Conservation (phyloP, 2,329 filamentous ascomycete genomes). For the Colletotrichum truncatum region DNA sequence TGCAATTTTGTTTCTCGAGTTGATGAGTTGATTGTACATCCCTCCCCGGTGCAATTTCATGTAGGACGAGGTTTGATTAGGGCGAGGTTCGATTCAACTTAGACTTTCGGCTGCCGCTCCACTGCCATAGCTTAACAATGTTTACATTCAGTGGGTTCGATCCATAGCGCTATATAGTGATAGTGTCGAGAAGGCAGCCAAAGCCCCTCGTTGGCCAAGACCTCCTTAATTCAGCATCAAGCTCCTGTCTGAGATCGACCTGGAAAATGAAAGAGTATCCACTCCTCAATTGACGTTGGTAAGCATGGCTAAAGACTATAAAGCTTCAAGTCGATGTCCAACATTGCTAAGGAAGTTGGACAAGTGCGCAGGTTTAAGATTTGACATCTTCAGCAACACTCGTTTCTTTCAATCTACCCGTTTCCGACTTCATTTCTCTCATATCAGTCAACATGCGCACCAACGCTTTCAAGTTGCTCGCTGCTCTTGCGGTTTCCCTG, state of each 20-base stretch:
- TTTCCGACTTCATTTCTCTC: neutral
- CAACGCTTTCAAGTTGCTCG: slow-evolving; percentile 16
- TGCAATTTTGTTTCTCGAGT: neutral
- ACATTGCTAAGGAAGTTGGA: too few relatives aligned
- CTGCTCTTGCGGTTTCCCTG: slow-evolving; percentile 26
- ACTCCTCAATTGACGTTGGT: neutral
- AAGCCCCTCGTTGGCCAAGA: slow-evolving; percentile 8
- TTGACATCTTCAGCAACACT: neutral
- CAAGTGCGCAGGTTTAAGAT: neutral
- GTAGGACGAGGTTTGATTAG: neutral
- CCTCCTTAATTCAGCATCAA: slow-evolving; percentile 18
- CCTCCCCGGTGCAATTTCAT: too few relatives aligned
- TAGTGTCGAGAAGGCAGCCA: neutral
- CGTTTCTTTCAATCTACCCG: neutral
- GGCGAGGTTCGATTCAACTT: neutral
- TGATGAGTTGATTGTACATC: slow-evolving; percentile 7
- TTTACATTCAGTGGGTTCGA: neutral
- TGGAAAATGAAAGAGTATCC: neutral
- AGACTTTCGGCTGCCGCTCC: neutral
- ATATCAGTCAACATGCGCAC: slow-evolving; percentile 1
- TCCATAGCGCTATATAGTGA: neutral
- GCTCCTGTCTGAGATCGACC: neutral
- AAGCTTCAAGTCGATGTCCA: neutral
- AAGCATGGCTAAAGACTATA: neutral
- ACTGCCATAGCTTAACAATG: neutral